Evolutionary conservation across 176 grass and related monocot genomes (phyloP).

Genomic region (Cenchrus fungigraminus): DNA sequence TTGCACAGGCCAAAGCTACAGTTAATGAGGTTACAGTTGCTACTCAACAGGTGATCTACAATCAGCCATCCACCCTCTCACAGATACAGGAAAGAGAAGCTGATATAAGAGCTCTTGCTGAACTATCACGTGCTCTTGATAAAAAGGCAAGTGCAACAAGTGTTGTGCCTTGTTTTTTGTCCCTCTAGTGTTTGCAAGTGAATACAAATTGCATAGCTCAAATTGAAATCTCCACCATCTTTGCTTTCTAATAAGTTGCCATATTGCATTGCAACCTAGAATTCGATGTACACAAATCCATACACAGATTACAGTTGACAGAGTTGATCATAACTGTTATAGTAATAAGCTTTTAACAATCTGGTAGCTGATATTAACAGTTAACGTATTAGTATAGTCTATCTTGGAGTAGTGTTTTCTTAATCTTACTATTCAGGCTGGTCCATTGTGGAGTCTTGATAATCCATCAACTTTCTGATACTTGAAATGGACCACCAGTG

Average conservation of each 20-base stretch:
- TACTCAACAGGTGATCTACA: constrained; percentile 82
- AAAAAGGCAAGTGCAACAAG: constrained; percentile 69
- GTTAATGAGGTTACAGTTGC: constrained; percentile 72
- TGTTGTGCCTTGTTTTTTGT: constrained; percentile 1
- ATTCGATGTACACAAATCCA: not conserved
- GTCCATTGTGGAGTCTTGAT: not conserved
- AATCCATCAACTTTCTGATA: not conserved
- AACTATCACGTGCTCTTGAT: constrained; percentile 91
- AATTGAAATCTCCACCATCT: not conserved
- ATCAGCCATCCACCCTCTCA: constrained; percentile 80
- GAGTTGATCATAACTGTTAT: not conserved
- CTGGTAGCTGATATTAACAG: not conserved
- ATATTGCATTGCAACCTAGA: not conserved
- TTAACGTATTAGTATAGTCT: not conserved
- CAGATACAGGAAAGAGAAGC: constrained; percentile 99
- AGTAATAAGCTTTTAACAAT: not conserved
- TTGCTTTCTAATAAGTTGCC: constrained; percentile 4
- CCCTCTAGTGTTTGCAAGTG: constrained; percentile 18
- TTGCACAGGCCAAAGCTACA: constrained; percentile 81
- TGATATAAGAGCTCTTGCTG: constrained; percentile 96
- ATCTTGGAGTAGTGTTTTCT: not conserved
- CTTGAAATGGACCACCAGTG: not conserved
- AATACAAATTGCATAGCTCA: not conserved
- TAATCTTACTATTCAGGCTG: not conserved
- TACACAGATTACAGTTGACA: not conserved